These are phyloP conservation scores for Alloteropsis angusta DNA, from an alignment of 202 grass and related monocot genomes.

Conservation along the genomic window DNA sequence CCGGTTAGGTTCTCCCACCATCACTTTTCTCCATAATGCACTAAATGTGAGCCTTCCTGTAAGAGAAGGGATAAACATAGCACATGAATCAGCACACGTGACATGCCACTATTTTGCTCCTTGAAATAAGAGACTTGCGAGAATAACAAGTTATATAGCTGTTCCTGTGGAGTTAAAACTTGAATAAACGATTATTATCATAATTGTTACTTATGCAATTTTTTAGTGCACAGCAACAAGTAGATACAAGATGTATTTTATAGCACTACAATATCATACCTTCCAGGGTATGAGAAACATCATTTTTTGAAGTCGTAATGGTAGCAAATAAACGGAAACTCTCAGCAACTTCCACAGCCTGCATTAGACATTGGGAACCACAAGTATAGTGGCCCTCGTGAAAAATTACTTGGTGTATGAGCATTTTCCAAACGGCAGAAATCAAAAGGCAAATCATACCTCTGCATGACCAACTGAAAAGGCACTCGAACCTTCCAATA, in stretches of 20 bases:
- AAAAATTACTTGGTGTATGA: not conserved
- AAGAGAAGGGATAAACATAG: constrained; percentile 20
- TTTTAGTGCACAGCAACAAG: not conserved
- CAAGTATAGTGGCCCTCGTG: not conserved
- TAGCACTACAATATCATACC: constrained; percentile 33
- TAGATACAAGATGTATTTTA: not conserved
- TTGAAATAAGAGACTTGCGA: not conserved
- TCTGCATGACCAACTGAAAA: constrained; percentile 82
- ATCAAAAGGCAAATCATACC: constrained; percentile 38
- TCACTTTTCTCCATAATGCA: constrained; percentile 80
- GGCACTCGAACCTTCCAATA: constrained; percentile 75
- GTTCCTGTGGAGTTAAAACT: not conserved
- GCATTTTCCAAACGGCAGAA: not conserved
- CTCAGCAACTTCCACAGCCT: constrained; percentile 71
- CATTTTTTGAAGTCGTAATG: constrained; percentile 63
- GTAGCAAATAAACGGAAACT: constrained; percentile 86
- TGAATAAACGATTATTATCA: not conserved
- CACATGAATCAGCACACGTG: not conserved
- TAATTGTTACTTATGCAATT: not conserved
- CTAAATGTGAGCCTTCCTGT: constrained; percentile 58
- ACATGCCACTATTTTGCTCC: not conserved
- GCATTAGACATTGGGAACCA: constrained; percentile 22
- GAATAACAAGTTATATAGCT: not conserved
- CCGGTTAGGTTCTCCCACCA: constrained; percentile 51
- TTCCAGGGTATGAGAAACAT: constrained; percentile 50